phyloP scores from a whole-genome alignment of 768 basidiomycete species.

The Tephrocybe sp. region DNA sequence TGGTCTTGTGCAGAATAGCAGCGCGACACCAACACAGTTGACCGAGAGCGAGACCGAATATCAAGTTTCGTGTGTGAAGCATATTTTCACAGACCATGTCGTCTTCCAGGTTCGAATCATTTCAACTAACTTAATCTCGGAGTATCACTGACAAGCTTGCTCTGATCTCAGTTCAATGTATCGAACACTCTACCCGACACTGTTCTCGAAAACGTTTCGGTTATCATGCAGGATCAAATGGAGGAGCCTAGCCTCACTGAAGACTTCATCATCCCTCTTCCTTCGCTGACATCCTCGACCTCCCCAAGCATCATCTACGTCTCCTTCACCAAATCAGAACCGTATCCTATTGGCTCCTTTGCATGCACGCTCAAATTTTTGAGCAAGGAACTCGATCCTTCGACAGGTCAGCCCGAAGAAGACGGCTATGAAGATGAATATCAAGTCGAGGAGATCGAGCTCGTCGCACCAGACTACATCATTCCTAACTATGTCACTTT shows the following conservation, averaged over 20 bases:
- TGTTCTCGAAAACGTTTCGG: conserved; percentile 90
- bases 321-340: conserved; percentile 83
- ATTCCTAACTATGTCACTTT: conserved; percentile 94
- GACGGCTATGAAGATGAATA: conserved; percentile 99
- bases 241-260: conserved; percentile 78
- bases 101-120: conserved; percentile 84
- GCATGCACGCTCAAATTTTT: conserved; percentile 90
- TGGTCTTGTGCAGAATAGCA: conserved; percentile 88
- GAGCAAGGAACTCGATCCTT: conserved; percentile 96
- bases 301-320: conserved; percentile 92
- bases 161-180: conserved; percentile 78
- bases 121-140: neutral
- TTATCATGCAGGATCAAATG: conserved; percentile 84
- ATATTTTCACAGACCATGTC: conserved; percentile 91
- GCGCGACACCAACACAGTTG: conserved; percentile 71
- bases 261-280: conserved; percentile 91
- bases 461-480: conserved; percentile 94
- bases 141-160: neutral
- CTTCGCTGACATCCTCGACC: conserved; percentile 62
- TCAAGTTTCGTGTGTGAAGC: conserved; percentile 95
- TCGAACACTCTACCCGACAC: conserved; percentile 97
- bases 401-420: conserved; percentile 92
- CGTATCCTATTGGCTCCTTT: conserved; percentile 84
- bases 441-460: conserved; percentile 92
- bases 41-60: conserved; percentile 99